phyloP scores from a whole-genome alignment of 495 filamentous ascomycete genomes.

The Neurospora intermedia region DNA sequence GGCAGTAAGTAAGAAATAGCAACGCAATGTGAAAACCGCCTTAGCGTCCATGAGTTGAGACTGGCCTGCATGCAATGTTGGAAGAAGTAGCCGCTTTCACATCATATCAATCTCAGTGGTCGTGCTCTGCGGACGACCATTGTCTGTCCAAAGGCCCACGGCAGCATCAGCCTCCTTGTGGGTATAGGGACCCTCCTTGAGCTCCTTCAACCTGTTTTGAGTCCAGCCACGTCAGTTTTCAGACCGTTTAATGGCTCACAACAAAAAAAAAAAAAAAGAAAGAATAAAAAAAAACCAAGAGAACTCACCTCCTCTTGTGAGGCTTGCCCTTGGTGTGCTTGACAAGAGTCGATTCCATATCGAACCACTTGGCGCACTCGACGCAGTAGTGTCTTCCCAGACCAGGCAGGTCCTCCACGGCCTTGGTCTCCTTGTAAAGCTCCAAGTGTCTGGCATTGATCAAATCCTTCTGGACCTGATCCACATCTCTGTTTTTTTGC shows the following conservation, averaged over 20 bases:
- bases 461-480: conserved; percentile 79
- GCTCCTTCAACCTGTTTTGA: conserved; percentile 2
- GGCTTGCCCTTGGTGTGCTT: conserved; percentile 77
- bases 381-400: conserved; percentile 76
- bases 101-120: conserved; percentile 2
- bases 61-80: not conserved
- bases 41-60: not conserved
- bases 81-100: not conserved
- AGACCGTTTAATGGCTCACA: not conserved
- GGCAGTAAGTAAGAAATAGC: not conserved
- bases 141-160: conserved; percentile 2
- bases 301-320: conserved; percentile 73
- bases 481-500: conserved; percentile 53
- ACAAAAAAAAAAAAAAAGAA: not conserved
- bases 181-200: conserved; percentile 1
- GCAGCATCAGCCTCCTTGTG: conserved; percentile 3
- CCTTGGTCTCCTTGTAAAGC: conserved; percentile 66
- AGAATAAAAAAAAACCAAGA: no score
- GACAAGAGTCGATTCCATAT: conserved; percentile 67
- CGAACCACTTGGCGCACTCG: conserved; percentile 96
- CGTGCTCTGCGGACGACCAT: not conserved
- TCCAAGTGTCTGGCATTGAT: conserved; percentile 62
- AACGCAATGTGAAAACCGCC: not conserved
- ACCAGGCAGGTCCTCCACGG: conserved; percentile 75
- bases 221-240: not conserved